phyloP scores from a whole-genome alignment of 1,139 yeast genomes.

The Lodderomyces oxycetoniae region DNA sequence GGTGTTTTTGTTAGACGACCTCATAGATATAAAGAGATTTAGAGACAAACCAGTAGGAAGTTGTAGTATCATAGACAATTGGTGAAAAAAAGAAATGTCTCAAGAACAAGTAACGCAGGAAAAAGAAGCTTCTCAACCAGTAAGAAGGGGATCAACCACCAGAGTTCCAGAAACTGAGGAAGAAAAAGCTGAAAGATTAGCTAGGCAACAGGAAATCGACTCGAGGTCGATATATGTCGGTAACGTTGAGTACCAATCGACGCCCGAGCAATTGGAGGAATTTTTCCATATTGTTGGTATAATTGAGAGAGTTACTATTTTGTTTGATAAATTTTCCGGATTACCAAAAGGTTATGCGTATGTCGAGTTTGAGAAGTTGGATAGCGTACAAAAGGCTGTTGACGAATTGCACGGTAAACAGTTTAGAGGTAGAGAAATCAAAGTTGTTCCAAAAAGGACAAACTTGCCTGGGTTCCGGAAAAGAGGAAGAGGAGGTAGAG shows the following conservation, averaged over 20 bases:
- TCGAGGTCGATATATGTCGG: constrained; percentile 40
- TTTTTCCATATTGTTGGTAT: constrained; percentile 33
- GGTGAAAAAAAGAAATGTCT: no score
- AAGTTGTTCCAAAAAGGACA: constrained; percentile 37
- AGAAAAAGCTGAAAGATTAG: constrained; percentile 26
- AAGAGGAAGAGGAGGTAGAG: constrained; percentile 21
- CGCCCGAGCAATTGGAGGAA: constrained; percentile 40
- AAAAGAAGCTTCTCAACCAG: neutral
- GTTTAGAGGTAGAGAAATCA: constrained; percentile 35
- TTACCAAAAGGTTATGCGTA: constrained; percentile 46
- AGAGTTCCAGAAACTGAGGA: constrained; percentile 22
- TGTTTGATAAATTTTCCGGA: constrained; percentile 35
- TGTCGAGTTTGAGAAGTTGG: constrained; percentile 31
- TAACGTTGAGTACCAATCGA: constrained; percentile 39
- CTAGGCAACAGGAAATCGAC: constrained; percentile 33
- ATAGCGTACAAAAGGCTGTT: constrained; percentile 32
- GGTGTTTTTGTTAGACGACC: no score
- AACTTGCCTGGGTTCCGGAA: constrained; percentile 33
- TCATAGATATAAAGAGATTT: no score
- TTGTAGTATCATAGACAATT: no score
- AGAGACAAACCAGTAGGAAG: no score
- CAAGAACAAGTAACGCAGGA: neutral
- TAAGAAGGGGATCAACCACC: neutral
- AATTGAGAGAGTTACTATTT: constrained; percentile 37
- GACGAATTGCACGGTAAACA: constrained; percentile 30